Conservation (phyloP, 75 land plant species). For the Chamaecyparis obtusa region DNA sequence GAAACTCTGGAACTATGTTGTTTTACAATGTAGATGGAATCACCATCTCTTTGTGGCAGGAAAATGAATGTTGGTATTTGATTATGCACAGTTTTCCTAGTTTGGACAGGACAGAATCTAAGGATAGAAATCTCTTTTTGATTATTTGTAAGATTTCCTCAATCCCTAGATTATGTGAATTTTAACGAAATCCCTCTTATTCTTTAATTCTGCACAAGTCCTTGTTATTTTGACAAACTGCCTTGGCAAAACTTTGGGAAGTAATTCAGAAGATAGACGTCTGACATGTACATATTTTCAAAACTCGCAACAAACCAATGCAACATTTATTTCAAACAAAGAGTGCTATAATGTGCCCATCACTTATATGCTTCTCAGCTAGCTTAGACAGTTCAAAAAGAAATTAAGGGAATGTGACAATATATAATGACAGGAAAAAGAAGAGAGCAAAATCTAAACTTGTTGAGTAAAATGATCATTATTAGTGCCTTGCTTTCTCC, state of each 20-base stretch:
- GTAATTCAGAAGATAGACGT: background rate
- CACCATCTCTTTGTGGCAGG: background rate
- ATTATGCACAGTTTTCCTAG: background rate
- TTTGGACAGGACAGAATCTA: background rate
- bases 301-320: background rate
- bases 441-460: background rate
- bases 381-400: background rate
- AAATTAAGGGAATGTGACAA: background rate
- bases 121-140: background rate
- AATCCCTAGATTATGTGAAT: background rate
- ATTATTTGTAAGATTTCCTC: background rate
- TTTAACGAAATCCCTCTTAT: background rate
- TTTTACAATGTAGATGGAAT: background rate
- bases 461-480: background rate
- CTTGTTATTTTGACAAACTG: background rate
- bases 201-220: background rate
- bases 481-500: background rate
- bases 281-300: background rate
- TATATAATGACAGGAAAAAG: slow-evolving; percentile 5
- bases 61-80: background rate
- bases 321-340: background rate
- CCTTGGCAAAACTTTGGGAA: background rate
- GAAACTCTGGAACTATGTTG: no score
- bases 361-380: background rate
- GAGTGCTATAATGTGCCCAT: background rate